phyloP scores from a whole-genome alignment of 176 grass and related monocot genomes.

The Zoysia pacifica region DNA sequence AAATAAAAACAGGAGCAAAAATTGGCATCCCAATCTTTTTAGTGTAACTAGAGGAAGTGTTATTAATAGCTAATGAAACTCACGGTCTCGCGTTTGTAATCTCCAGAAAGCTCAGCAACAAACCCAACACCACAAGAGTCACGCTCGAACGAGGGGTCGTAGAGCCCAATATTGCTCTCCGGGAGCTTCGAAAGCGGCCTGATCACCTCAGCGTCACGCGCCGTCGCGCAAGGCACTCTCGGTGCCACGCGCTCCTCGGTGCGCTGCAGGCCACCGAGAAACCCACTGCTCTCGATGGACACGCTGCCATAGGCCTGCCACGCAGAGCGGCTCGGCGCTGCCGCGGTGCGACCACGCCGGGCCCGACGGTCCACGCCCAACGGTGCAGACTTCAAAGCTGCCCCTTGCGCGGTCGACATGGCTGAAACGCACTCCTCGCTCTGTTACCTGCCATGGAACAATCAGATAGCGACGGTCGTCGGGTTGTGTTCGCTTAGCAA shows the following conservation, averaged over 20 bases:
- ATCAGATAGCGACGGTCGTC: constrained; percentile 35
- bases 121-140: constrained; percentile 73
- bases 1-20: constrained; percentile 4
- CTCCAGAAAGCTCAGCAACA: constrained; percentile 51
- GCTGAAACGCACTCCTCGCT: constrained; percentile 22
- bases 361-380: constrained; percentile 36
- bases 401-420: constrained; percentile 82
- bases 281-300: constrained; percentile 59
- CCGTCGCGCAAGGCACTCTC: constrained; percentile 38
- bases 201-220: constrained; percentile 21
- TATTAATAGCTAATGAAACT: constrained; percentile 1
- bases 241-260: constrained; percentile 62
- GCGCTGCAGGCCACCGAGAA: constrained; percentile 44
- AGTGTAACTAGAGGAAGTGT: neutral
- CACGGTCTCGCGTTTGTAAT: constrained; percentile 53
- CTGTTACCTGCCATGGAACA: constrained; percentile 37
- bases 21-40: neutral
- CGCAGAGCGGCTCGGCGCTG: constrained; percentile 38
- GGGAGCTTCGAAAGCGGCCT: constrained; percentile 57
- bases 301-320: constrained; percentile 46
- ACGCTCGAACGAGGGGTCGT: constrained; percentile 58
- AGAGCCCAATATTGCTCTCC: constrained; percentile 53
- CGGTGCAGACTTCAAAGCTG: constrained; percentile 52
- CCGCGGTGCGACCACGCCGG: constrained; percentile 25
- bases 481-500: constrained; percentile 6